Percentiles rank a stretch among this genome's conserved stretches.
Evolutionary conservation across 805 yeast genomes (phyloP).

Genomic region (Danielia oregonensis): DNA sequence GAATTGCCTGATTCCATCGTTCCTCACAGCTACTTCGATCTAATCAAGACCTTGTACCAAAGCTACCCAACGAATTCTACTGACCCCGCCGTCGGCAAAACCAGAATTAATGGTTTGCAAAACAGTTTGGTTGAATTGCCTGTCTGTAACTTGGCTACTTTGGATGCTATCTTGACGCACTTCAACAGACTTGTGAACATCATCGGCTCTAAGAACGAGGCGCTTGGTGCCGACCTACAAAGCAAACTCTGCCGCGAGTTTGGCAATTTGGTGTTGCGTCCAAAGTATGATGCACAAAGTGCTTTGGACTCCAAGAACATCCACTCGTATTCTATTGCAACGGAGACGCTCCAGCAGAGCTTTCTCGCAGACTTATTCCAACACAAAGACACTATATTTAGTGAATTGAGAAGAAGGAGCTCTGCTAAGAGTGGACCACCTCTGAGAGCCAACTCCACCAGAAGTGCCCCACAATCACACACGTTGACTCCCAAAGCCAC

Average conservation of each 20-base stretch:
- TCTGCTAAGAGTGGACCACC: constrained; percentile 19
- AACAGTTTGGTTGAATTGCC: constrained; percentile 66
- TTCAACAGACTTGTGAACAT: constrained; percentile 55
- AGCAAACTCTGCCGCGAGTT: constrained; percentile 61
- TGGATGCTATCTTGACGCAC: constrained; percentile 78
- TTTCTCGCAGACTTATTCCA: constrained; percentile 60
- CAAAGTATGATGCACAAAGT: constrained; percentile 27
- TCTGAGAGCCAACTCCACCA: constrained; percentile 8
- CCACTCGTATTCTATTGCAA: constrained; percentile 10
- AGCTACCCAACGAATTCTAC: constrained; percentile 27
- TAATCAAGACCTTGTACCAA: constrained; percentile 61
- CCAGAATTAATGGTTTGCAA: constrained; percentile 58
- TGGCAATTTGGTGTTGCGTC: constrained; percentile 58
- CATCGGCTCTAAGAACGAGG: constrained; percentile 40
- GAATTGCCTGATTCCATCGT: constrained; percentile 79
- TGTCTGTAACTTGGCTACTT: constrained; percentile 68
- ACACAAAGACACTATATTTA: constrained; percentile 60
- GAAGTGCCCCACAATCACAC: constrained; percentile 1
- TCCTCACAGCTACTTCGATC: constrained; percentile 60
- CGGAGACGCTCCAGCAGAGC: constrained; percentile 39
- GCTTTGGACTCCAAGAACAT: constrained; percentile 12
- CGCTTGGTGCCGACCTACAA: constrained; percentile 34
- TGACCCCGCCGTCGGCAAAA: constrained; percentile 21
- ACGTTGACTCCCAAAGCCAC: not conserved
- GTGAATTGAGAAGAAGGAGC: constrained; percentile 47